Evolutionary conservation across 352 stramenopile species (phyloP), one percentile per base, ranked within the genome.

Genomic region (Globisporangium irregulare): DNA sequence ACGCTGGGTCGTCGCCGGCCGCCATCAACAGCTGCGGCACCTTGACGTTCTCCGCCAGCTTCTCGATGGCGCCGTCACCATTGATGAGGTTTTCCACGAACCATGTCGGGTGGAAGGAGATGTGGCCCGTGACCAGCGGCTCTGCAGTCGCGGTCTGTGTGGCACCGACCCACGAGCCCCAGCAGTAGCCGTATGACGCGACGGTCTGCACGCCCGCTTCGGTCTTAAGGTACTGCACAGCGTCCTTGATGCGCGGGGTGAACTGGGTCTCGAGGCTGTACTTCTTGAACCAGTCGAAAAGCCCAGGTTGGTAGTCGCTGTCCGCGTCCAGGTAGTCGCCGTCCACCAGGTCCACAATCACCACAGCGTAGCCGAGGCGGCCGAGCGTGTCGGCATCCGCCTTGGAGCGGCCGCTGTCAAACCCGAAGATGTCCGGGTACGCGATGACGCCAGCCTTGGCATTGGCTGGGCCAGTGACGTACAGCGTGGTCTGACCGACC

Each of bases 21-120:
- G 81, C 64, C 32, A 93, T 68, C 58, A 95, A 68, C 36, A 95
- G 70, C 69, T 95, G 87, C 34, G 87, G 87, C 14, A 89, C 81
- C 73, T 90, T 87, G 67, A 94, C 79, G 61, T 62, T 73, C 63
- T 89, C 75, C 1, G 85, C 84, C 36, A 94, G 77, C 72, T 92
- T 92, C 70, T 90, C 74, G 7, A 84, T 81, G 18, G 77, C 83
- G 55, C 77, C 79, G 46, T 90, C 82, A 61, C 87, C 87, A 59
- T 92, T 88, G 50, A 89, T 67, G 14, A 91, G 76, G 73, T 92
- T 91, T 75, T 94, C 85, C 20, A 93, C 71, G 50, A 80, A 46
- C 87, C 87, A 94, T 67, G 83, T 84, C 50, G 87, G 83, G 74
- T 94, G 87, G 76, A 92, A 94, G n/a, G 81, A 92, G 53, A 94